A percentile compares a stretch with the other conserved stretches of the same genome.
phyloP scores from a whole-genome alignment of 176 grass and related monocot genomes.

The Otatea glauca region DNA sequence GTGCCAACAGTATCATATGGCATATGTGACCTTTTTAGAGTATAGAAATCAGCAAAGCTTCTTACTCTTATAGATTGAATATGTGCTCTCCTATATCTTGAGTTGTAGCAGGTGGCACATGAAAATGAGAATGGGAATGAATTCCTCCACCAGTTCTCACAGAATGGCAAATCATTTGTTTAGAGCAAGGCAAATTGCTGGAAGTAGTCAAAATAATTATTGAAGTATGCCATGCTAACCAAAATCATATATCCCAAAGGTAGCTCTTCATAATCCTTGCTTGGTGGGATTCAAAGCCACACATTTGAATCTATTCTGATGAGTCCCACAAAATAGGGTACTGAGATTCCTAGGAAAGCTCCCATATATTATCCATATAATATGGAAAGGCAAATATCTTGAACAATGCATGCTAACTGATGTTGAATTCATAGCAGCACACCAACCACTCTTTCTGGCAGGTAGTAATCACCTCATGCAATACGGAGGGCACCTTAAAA shows the following conservation, averaged over 20 bases:
- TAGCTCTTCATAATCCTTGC: constrained; percentile 20
- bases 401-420: constrained; percentile 23
- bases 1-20: not conserved
- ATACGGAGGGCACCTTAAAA: constrained; percentile 33
- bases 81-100: not conserved
- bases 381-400: constrained; percentile 30
- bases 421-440: constrained; percentile 31
- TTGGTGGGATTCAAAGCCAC: not conserved
- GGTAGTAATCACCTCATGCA: constrained; percentile 52
- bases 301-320: constrained; percentile 32
- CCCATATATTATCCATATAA: constrained; percentile 38
- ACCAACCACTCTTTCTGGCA: constrained; percentile 46
- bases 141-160: not conserved
- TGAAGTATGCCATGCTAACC: not conserved
- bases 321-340: constrained; percentile 19
- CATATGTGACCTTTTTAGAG: constrained; percentile 10
- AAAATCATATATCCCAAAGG: constrained; percentile 14
- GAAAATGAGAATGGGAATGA: not conserved
- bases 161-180: not conserved
- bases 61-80: not conserved
- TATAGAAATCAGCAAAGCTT: not conserved
- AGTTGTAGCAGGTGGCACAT: constrained; percentile 7
- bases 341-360: constrained; percentile 22
- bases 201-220: not conserved
- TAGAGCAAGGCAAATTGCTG: not conserved